Evolutionary conservation across 805 yeast species (phyloP).

Genomic region (Zygoascus tannicola): DNA sequence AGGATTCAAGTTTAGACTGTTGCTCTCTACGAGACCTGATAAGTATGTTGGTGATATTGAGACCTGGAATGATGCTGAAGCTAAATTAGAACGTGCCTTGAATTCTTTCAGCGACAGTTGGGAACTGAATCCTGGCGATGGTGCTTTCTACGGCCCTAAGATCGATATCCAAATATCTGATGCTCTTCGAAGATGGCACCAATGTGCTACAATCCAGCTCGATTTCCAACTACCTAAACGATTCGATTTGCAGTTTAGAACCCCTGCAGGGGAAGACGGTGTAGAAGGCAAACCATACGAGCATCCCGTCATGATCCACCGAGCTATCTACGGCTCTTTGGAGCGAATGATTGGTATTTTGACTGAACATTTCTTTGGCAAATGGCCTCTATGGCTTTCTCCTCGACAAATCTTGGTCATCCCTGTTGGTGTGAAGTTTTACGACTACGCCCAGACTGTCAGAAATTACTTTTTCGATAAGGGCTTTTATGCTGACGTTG

Average conservation of each 20-base stretch:
- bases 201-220: slow-evolving; percentile 97
- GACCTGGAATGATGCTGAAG: slow-evolving; percentile 90
- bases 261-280: slow-evolving; percentile 16
- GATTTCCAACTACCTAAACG: slow-evolving; percentile 97
- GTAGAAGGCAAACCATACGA: slow-evolving; percentile 36
- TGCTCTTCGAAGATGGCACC: slow-evolving; percentile 94
- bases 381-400: slow-evolving; percentile 99
- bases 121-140: slow-evolving; percentile 96
- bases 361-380: slow-evolving; percentile 97
- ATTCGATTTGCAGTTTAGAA: slow-evolving; percentile 81
- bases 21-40: slow-evolving; percentile 94
- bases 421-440: slow-evolving; percentile 92
- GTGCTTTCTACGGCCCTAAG: slow-evolving; percentile 96
- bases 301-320: slow-evolving; percentile 98
- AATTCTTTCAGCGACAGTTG: slow-evolving; percentile 80
- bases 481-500: slow-evolving; percentile 89
- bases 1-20: slow-evolving; percentile 94
- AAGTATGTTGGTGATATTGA: slow-evolving; percentile 89
- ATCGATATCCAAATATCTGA: slow-evolving; percentile 94
- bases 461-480: slow-evolving; percentile 51
- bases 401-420: slow-evolving; percentile 96
- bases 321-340: slow-evolving; percentile 96
- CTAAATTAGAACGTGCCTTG: slow-evolving; percentile 71
- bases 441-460: slow-evolving; percentile 79
- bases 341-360: slow-evolving; percentile 99